A percentile compares a stretch with the other conserved stretches of the same genome.
Conservation (phyloP, 805 yeast species). For the Candida chilensis region DNA sequence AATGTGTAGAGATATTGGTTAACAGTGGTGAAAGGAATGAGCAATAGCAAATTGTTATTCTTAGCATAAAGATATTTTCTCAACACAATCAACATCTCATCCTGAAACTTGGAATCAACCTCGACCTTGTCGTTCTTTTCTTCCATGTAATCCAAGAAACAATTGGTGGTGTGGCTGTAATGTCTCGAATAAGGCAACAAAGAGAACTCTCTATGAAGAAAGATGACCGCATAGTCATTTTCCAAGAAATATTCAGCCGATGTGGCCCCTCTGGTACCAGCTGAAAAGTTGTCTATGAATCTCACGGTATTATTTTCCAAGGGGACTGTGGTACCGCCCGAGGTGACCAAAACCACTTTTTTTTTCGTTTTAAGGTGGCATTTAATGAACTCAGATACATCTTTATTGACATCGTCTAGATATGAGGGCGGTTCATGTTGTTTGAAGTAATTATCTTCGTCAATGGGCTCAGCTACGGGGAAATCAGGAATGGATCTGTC, state of each 20-base stretch:
- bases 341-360: conserved; percentile 74
- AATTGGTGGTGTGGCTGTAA: conserved; percentile 74
- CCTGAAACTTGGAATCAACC: conserved; percentile 51
- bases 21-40: conserved; percentile 89
- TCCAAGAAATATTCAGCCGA: conserved; percentile 88
- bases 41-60: conserved; percentile 41
- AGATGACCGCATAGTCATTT: conserved; percentile 84
- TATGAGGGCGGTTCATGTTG: conserved; percentile 69
- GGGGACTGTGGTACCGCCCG: conserved; percentile 98
- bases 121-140: conserved; percentile 46
- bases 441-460: conserved; percentile 71
- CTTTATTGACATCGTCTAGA: conserved; percentile 48
- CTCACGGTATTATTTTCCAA: conserved; percentile 94
- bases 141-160: conserved; percentile 79
- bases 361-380: conserved; percentile 37
- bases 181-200: conserved; percentile 89
- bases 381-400: conserved; percentile 53
- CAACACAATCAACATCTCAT: conserved; percentile 50
- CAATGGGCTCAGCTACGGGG: conserved; percentile 65
- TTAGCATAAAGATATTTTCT: conserved; percentile 45
- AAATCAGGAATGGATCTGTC: conserved; percentile 69
- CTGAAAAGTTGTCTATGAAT: conserved; percentile 93
- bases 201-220: conserved; percentile 87
- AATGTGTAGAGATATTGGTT: conserved; percentile 88
- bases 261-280: conserved; percentile 97